phyloP scores from a whole-genome alignment of 176 grass and related monocot genomes.

The Chrysopogon serrulatus region DNA sequence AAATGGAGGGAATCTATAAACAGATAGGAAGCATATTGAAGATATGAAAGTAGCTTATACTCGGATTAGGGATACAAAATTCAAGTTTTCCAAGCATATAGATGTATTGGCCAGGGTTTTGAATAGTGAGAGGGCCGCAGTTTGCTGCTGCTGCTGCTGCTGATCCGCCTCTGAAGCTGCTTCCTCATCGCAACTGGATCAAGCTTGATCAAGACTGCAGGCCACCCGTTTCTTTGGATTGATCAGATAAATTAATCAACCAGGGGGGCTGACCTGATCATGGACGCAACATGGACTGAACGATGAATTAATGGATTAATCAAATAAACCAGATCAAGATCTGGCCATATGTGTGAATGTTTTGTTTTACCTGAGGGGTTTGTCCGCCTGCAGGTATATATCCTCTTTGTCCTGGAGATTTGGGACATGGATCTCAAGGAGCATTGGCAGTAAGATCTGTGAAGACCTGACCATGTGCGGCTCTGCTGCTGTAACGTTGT shows the following conservation, averaged over 20 bases:
- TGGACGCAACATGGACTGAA: neutral
- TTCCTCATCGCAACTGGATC: neutral
- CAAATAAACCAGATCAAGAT: neutral
- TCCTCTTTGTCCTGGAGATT: neutral
- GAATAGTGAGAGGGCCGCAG: neutral
- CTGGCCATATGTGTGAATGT: no score
- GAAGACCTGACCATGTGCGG: slow-evolving; percentile 3
- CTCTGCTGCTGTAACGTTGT: no score
- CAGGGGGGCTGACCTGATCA: slow-evolving; percentile 1
- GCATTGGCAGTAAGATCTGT: neutral
- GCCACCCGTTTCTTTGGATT: neutral
- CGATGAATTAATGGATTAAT: neutral
- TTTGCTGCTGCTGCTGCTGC: neutral
- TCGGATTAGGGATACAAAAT: neutral
- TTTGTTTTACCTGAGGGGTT: neutral
- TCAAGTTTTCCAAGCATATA: neutral
- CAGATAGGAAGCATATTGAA: neutral
- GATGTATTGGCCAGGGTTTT: neutral
- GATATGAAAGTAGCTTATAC: no score
- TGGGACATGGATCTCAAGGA: slow-evolving; percentile 8
- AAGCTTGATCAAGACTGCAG: neutral
- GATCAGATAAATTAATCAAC: neutral
- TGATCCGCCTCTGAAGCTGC: neutral
- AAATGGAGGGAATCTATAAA: neutral
- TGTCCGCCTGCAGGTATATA: neutral